phyloP scores from a whole-genome alignment of 352 stramenopile species.

The Phytophthora sp. region DNA sequence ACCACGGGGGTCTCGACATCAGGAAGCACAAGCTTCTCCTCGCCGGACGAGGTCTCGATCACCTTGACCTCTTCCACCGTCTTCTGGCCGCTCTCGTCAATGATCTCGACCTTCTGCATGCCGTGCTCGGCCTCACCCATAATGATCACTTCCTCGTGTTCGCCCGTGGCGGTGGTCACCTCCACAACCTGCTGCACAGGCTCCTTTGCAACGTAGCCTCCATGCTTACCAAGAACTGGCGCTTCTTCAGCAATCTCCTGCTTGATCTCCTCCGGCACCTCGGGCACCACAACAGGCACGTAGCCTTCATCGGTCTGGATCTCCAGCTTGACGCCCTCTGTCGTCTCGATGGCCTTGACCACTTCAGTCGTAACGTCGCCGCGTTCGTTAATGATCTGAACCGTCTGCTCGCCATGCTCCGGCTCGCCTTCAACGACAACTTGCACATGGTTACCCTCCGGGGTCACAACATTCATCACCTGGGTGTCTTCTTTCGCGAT shows the following conservation, averaged over 20 bases:
- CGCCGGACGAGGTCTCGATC: not conserved
- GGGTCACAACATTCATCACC: slow-evolving; percentile 18
- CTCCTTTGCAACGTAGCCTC: too few relatives aligned
- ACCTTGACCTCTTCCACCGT: slow-evolving; percentile 1
- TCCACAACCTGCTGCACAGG: slow-evolving; percentile 27
- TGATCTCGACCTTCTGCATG: slow-evolving; percentile 6
- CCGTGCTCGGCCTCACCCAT: slow-evolving; percentile 11
- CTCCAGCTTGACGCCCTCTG: slow-evolving; percentile 11
- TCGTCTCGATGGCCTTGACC: slow-evolving; percentile 4
- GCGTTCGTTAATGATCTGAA: slow-evolving; percentile 12
- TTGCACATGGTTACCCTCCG: slow-evolving; percentile 4
- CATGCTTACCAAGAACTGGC: too few relatives aligned
- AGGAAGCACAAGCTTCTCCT: slow-evolving; percentile 7
- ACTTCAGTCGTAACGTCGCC: slow-evolving; percentile 9
- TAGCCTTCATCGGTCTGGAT: slow-evolving; percentile 9
- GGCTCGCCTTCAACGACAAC: slow-evolving; percentile 15
- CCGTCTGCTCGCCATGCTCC: slow-evolving; percentile 14
- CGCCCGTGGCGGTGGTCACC: slow-evolving; percentile 5
- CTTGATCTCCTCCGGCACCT: slow-evolving; percentile 11
- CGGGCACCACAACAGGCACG: slow-evolving; percentile 3
- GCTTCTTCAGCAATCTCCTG: slow-evolving; percentile 1
- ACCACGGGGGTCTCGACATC: not conserved
- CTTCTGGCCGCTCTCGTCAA: slow-evolving; percentile 5
- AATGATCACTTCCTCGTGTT: slow-evolving; percentile 24
- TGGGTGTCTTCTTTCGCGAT: slow-evolving; percentile 2